Conservation (phyloP, 2,329 filamentous ascomycete species). For the Curvularia lunata region DNA sequence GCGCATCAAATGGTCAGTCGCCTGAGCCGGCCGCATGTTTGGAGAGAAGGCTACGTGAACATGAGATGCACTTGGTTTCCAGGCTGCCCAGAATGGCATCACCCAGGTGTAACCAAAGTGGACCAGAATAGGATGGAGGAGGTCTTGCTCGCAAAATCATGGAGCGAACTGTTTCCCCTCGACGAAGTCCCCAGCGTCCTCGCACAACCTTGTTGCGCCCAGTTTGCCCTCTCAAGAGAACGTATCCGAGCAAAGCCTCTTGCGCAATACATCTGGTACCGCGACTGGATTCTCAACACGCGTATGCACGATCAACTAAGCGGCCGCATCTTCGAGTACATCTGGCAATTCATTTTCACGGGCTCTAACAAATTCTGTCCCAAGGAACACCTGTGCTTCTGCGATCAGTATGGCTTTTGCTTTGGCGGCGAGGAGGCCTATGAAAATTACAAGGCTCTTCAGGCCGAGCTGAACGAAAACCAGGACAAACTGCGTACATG, state of each 20-base stretch:
- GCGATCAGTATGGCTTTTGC: constrained; percentile 68
- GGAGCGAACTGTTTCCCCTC: constrained; percentile 57
- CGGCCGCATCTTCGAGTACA: constrained; percentile 67
- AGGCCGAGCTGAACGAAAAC: constrained; percentile 51
- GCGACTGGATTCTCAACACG: constrained; percentile 67
- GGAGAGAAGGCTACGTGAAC: constrained; percentile 61
- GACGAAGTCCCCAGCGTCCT: constrained; percentile 58
- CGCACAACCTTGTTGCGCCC: constrained; percentile 68
- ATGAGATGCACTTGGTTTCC: constrained; percentile 62
- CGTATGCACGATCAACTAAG: constrained; percentile 62
- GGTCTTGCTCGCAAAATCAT: constrained; percentile 52
- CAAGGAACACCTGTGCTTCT: constrained; percentile 64
- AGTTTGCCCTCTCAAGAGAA: constrained; percentile 66
- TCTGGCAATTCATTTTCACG: constrained; percentile 69
- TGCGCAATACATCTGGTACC: constrained; percentile 62
- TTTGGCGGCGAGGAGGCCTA: constrained; percentile 61
- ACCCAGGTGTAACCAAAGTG: constrained; percentile 51
- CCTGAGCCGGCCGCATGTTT: constrained; percentile 55
- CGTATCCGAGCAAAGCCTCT: constrained; percentile 62
- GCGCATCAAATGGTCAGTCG: constrained; percentile 54
- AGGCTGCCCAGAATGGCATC: constrained; percentile 63
- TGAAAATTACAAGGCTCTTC: constrained; percentile 57
- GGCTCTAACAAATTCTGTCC: constrained; percentile 58
- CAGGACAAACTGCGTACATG: constrained; percentile 53
- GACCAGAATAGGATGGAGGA: constrained; percentile 54